phyloP scores from a whole-genome alignment of 176 grass and related monocot genomes.

The Hordeum marinum region DNA sequence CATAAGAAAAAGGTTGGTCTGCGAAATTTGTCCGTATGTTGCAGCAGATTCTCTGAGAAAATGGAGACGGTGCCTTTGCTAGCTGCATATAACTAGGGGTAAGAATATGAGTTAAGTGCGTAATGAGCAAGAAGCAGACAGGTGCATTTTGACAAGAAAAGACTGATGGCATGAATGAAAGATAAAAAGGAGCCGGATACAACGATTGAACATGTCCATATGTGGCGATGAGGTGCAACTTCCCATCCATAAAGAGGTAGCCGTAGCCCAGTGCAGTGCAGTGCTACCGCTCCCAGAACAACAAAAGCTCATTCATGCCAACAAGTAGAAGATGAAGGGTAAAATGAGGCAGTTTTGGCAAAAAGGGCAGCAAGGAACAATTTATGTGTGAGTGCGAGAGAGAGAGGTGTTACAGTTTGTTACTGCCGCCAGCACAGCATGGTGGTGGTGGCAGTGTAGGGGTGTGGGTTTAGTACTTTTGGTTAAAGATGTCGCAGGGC shows the following conservation, averaged over 20 bases:
- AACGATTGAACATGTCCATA: constrained; percentile 6
- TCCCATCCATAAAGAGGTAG: background rate
- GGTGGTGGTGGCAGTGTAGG: background rate
- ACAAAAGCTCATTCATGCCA: background rate
- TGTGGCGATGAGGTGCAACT: background rate
- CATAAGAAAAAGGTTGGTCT: background rate
- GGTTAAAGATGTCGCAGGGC: constrained; percentile 30
- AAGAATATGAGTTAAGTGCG: background rate
- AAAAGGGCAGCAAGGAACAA: constrained; percentile 21
- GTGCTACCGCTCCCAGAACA: background rate
- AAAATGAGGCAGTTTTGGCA: background rate
- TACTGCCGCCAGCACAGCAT: background rate
- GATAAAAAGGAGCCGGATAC: background rate
- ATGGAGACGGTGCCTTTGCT: background rate
- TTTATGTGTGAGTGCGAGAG: background rate
- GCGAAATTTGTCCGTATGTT: background rate
- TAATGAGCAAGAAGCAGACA: background rate
- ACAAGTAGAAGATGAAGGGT: background rate
- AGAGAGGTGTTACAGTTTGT: background rate
- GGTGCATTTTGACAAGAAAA: background rate
- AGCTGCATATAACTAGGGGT: background rate
- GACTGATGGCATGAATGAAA: background rate
- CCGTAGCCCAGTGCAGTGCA: background rate
- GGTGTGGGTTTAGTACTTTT: background rate
- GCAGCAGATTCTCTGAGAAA: background rate